Conservation (phyloP, 495 filamentous ascomycete species). For the Cercophora samala region DNA sequence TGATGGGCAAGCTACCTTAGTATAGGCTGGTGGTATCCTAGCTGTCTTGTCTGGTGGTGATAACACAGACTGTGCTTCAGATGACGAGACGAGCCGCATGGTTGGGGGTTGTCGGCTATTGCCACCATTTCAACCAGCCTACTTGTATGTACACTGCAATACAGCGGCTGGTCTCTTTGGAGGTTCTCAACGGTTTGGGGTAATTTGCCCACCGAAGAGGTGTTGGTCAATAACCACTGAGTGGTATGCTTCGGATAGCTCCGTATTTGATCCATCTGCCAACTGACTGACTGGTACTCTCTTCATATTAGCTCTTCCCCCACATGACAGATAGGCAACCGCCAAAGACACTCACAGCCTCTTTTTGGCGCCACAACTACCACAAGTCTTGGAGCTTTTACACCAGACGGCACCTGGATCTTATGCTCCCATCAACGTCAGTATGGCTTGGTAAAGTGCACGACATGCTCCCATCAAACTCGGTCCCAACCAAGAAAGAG, state of each 20-base stretch:
- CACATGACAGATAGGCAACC: not conserved
- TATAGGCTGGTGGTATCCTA: no score
- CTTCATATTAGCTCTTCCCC: not conserved
- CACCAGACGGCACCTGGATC: not conserved
- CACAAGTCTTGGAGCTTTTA: no score
- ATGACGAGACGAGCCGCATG: not conserved
- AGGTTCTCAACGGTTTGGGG: not conserved
- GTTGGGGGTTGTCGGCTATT: not conserved
- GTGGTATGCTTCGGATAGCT: not conserved
- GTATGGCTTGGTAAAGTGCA: not conserved
- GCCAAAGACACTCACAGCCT: not conserved
- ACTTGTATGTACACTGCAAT: not conserved
- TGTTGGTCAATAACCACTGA: not conserved
- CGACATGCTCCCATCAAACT: not conserved
- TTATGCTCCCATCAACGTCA: not conserved
- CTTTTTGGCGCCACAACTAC: not conserved
- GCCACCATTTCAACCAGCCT: not conserved
- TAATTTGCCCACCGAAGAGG: not conserved
- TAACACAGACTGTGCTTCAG: not conserved
- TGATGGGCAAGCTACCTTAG: no score
- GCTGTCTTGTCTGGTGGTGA: no score
- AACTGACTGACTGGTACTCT: not conserved
- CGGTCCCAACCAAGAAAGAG: not conserved
- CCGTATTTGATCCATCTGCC: not conserved
- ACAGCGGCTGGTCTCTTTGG: not conserved